Evolutionary conservation across 2,329 filamentous ascomycete species (phyloP).

Genomic region (Hortaea sp.): DNA sequence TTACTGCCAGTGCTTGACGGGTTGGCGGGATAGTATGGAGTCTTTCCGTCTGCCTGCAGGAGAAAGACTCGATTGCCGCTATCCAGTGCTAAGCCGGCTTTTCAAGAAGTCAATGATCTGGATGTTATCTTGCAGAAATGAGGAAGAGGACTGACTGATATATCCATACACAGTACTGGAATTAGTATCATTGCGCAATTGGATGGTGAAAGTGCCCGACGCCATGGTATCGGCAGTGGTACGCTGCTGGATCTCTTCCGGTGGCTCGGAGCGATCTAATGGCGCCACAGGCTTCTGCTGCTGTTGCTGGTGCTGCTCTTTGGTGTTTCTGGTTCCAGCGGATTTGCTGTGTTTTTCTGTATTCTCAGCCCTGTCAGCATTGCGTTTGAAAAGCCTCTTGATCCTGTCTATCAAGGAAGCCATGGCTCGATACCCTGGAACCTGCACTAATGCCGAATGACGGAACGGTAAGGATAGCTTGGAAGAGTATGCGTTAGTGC

Average conservation of each 20-base stretch:
- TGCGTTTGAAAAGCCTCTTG: slow-evolving; percentile 1
- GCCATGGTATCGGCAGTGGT: not conserved
- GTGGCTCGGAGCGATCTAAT: not conserved
- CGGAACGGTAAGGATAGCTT: not conserved
- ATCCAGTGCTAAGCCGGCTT: slow-evolving; percentile 26
- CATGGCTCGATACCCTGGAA: slow-evolving; percentile 1
- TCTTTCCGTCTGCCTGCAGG: slow-evolving; percentile 24
- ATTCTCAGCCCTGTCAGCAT: not conserved
- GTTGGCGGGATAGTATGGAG: slow-evolving; percentile 26
- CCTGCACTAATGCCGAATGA: not conserved
- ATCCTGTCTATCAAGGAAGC: slow-evolving; percentile 4
- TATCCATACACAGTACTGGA: slow-evolving; percentile 26
- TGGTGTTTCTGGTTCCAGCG: not conserved
- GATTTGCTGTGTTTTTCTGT: not conserved
- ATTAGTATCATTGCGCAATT: slow-evolving; percentile 23
- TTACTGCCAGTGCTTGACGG: slow-evolving; percentile 23
- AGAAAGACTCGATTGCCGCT: slow-evolving; percentile 24
- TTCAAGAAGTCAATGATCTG: too few species aligned
- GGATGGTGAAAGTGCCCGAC: slow-evolving; percentile 19
- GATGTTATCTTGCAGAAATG: too few species aligned
- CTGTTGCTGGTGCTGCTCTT: not conserved
- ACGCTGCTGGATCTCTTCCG: not conserved
- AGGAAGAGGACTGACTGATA: slow-evolving; percentile 38
- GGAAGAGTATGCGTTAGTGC: not conserved
- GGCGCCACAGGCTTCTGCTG: not conserved